phyloP scores from a whole-genome alignment of 1,284 basidiomycete species.

The Mrakiaceae sp. region DNA sequence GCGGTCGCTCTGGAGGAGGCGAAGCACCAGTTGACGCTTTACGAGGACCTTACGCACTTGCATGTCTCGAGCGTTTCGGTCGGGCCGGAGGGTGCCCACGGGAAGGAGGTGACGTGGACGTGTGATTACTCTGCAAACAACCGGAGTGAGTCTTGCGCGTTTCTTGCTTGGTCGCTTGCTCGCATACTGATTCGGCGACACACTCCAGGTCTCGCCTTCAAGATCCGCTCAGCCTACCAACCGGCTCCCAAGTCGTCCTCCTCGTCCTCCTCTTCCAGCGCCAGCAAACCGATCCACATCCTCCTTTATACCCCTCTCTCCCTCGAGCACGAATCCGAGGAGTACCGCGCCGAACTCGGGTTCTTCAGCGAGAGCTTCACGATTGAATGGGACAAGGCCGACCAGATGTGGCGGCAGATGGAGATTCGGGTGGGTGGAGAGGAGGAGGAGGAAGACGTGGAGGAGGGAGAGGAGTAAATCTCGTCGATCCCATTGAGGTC shows the following conservation, averaged over 20 bases:
- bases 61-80: background rate
- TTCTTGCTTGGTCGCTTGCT: background rate
- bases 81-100: background rate
- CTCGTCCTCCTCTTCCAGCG: background rate
- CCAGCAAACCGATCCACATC: background rate
- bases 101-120: background rate
- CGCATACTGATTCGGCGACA: background rate
- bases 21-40: constrained; percentile 1
- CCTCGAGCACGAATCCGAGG: constrained; percentile 1
- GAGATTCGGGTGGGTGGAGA: background rate
- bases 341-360: background rate
- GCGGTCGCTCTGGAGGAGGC: background rate
- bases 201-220: constrained; percentile 7
- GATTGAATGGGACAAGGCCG: constrained; percentile 1
- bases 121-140: background rate
- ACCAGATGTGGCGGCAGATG: constrained; percentile 1
- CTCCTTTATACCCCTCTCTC: constrained; percentile 2
- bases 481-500: background rate
- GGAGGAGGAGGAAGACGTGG: constrained; percentile 1
- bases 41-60: constrained; percentile 11
- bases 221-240: background rate
- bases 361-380: constrained; percentile 6
- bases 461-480: background rate
- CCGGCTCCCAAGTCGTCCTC: background rate
- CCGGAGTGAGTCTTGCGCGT: background rate